These are phyloP conservation scores for Aegilops sharonensis DNA, from an alignment of 176 grass and related monocot genomes.

Conservation along the genomic window DNA sequence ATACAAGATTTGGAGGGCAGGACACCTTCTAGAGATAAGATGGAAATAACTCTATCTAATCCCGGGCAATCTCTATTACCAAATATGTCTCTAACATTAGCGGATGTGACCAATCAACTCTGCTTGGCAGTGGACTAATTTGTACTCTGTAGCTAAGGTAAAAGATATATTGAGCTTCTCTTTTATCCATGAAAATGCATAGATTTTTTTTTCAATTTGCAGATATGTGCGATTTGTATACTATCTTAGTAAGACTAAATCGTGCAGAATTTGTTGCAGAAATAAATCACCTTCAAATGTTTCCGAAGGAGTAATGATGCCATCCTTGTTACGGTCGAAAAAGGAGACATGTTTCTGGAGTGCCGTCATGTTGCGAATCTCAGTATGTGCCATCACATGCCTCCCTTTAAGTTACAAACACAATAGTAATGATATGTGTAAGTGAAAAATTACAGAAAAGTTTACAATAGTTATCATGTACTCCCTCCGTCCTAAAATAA, in stretches of 20 bases:
- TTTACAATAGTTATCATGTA: not conserved
- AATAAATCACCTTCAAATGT: slow-evolving; percentile 46
- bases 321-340: slow-evolving; percentile 73
- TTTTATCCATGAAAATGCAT: not conserved
- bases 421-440: not conserved
- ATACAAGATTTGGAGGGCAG: too few relatives aligned
- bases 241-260: not conserved
- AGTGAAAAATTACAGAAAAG: not conserved
- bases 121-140: not conserved
- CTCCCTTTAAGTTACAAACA: slow-evolving; percentile 13
- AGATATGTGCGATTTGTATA: not conserved
- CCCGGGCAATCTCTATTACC: too few relatives aligned
- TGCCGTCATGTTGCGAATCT: slow-evolving; percentile 43
- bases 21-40: too few relatives aligned
- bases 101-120: not conserved
- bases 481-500: too few relatives aligned
- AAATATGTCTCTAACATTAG: too few relatives aligned
- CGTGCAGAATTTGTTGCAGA: not conserved
- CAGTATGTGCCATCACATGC: not conserved
- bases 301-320: slow-evolving; percentile 54
- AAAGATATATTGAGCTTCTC: not conserved
- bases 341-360: slow-evolving; percentile 69
- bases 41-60: too few relatives aligned
- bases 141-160: not conserved
- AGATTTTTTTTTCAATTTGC: not conserved